A percentile compares a stretch with the other conserved stretches of the same genome.
phyloP scores from a whole-genome alignment of 192 early-diverging fungal species.

The Pilaira anomala region DNA sequence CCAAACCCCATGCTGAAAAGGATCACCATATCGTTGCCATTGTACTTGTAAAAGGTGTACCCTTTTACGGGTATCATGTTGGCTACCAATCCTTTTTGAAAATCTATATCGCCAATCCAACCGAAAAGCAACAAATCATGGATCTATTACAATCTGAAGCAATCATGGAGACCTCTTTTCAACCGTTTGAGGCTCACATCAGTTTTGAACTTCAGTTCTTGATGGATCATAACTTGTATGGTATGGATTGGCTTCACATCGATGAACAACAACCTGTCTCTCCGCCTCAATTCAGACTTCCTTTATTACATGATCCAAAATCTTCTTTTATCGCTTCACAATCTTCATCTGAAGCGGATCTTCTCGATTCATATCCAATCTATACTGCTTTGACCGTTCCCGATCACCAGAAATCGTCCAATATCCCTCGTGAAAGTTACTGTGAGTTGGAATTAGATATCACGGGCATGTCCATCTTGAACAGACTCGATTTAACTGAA shows the following conservation, averaged over 20 bases:
- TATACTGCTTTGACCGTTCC: slow-evolving; percentile 24
- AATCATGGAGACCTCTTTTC: slow-evolving; percentile 63
- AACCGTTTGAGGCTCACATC: slow-evolving; percentile 82
- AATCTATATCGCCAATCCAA: slow-evolving; percentile 67
- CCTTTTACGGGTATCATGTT: slow-evolving; percentile 85
- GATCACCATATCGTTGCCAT: slow-evolving; percentile 64
- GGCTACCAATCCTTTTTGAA: slow-evolving; percentile 73
- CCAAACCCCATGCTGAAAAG: slow-evolving; percentile 34
- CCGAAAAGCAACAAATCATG: slow-evolving; percentile 51
- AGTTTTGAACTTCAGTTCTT: slow-evolving; percentile 82
- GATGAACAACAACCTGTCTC: slow-evolving; percentile 9
- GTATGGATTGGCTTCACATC: slow-evolving; percentile 78
- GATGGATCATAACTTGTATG: slow-evolving; percentile 82
- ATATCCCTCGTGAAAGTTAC: slow-evolving; percentile 49
- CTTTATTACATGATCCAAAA: slow-evolving; percentile 20
- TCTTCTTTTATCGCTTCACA: slow-evolving; percentile 14
- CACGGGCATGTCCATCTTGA: slow-evolving; percentile 58
- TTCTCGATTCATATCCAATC: neutral
- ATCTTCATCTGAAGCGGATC: neutral
- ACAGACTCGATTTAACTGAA: slow-evolving; percentile 49
- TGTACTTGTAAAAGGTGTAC: slow-evolving; percentile 69
- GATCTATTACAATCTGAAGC: slow-evolving; percentile 69
- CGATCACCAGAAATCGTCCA: slow-evolving; percentile 6
- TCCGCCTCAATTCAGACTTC: neutral
- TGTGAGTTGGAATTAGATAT: slow-evolving; percentile 80